A percentile compares a stretch with the other conserved stretches of the same genome.
These are phyloP conservation scores for Psidium friedrichsthalianum DNA, from an alignment of 345 rosid genomes.

Conservation along the genomic window DNA sequence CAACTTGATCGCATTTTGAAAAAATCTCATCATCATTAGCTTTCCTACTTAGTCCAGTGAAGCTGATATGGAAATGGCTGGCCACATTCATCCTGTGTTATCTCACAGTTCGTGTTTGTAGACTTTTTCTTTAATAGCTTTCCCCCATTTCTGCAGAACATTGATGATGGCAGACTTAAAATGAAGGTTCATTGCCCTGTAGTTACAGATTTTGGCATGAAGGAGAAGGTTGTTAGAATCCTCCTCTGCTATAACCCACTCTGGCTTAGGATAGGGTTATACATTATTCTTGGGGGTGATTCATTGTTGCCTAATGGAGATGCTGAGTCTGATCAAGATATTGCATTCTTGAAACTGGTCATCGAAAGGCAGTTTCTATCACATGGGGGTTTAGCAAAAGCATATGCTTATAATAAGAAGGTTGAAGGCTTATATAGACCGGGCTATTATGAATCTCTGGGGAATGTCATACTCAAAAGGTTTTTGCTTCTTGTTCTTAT, in stretches of 20 bases:
- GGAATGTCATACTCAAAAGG: slow-evolving; percentile 77
- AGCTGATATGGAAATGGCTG: neutral
- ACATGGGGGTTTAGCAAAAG: slow-evolving; percentile 60
- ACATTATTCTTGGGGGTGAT: slow-evolving; percentile 73
- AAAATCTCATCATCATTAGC: neutral
- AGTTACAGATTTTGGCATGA: slow-evolving; percentile 83
- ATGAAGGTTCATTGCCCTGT: slow-evolving; percentile 85
- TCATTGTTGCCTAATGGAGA: slow-evolving; percentile 52
- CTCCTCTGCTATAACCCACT: slow-evolving; percentile 62
- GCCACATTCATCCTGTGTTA: neutral
- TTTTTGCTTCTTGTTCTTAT: slow-evolving; percentile 65
- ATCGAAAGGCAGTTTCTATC: slow-evolving; percentile 71
- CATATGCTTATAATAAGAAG: slow-evolving; percentile 81
- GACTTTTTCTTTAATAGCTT: neutral
- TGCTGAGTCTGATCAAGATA: slow-evolving; percentile 38
- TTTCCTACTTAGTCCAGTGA: neutral
- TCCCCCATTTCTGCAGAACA: slow-evolving; percentile 31
- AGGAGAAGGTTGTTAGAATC: slow-evolving; percentile 53
- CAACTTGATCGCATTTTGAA: neutral
- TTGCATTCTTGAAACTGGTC: slow-evolving; percentile 61
- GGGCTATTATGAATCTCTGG: slow-evolving; percentile 82
- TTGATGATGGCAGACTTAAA: slow-evolving; percentile 83
- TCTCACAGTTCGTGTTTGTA: neutral
- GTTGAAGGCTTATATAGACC: slow-evolving; percentile 91
- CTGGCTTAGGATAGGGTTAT: slow-evolving; percentile 82